Conservation (phyloP, 2,329 filamentous ascomycete species). For the Fusarium penzigii region DNA sequence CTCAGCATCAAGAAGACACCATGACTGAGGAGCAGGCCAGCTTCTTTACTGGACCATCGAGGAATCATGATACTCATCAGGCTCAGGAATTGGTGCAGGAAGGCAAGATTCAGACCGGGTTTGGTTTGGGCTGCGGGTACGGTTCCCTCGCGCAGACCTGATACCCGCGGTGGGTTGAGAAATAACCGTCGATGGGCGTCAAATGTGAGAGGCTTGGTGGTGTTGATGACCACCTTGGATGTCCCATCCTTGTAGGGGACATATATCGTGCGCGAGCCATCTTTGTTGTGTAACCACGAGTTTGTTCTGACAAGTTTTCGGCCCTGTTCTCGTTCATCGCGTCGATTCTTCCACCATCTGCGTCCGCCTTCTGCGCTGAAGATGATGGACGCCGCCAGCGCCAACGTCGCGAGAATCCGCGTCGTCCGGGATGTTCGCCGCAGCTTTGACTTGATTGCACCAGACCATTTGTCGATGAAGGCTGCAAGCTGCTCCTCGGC, state of each 20-base stretch:
- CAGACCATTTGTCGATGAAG: conserved; percentile 62
- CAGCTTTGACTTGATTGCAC: conserved; percentile 54
- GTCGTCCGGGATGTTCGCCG: conserved; percentile 68
- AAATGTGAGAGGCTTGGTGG: conserved; percentile 90
- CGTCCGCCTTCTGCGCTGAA: conserved; percentile 76
- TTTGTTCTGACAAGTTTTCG: conserved; percentile 83
- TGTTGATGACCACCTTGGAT: conserved; percentile 86
- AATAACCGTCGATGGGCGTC: conserved; percentile 94
- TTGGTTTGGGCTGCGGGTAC: conserved; percentile 90
- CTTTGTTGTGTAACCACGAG: conserved; percentile 89
- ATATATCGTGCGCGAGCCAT: conserved; percentile 92
- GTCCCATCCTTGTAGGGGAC: conserved; percentile 88
- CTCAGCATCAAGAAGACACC: conserved; percentile 85
- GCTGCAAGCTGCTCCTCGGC: conserved; percentile 67
- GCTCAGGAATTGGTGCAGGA: conserved; percentile 94
- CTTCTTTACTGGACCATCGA: conserved; percentile 93
- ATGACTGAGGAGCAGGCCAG: conserved; percentile 85
- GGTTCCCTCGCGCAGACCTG: conserved; percentile 70
- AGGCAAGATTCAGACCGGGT: conserved; percentile 91
- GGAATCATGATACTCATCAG: conserved; percentile 98
- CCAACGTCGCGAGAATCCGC: conserved; percentile 73
- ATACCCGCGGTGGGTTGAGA: conserved; percentile 83
- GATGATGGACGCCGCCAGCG: conserved; percentile 77
- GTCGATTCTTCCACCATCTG: conserved; percentile 71
- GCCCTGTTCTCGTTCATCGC: conserved; percentile 80